A percentile compares a stretch with the other conserved stretches of the same genome.
phyloP scores from a whole-genome alignment of 805 yeast genomes.

The Cyberlindnera xishuangbannaensis region DNA sequence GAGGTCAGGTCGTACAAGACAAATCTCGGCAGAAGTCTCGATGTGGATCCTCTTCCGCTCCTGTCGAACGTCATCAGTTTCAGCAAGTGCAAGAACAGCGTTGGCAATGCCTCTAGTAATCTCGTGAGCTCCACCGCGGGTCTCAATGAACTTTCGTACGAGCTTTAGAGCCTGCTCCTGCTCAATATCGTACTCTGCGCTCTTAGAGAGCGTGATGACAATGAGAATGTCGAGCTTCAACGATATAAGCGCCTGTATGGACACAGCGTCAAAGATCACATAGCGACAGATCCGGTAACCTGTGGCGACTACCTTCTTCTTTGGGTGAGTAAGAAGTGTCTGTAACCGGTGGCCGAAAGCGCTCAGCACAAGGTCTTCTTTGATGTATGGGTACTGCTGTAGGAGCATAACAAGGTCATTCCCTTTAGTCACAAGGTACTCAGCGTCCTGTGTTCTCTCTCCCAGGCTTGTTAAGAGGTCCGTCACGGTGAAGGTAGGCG shows the following conservation, averaged over 20 bases:
- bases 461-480: slow-evolving; percentile 56
- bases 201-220: slow-evolving; percentile 58
- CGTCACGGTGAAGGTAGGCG: slow-evolving; percentile 59
- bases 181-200: slow-evolving; percentile 49
- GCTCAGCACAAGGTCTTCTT: slow-evolving; percentile 56
- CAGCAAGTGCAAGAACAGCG: slow-evolving; percentile 59
- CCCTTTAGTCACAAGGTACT: slow-evolving; percentile 48
- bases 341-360: slow-evolving; percentile 55
- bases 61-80: slow-evolving; percentile 46
- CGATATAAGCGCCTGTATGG: slow-evolving; percentile 47
- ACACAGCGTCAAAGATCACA: slow-evolving; percentile 47
- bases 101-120: slow-evolving; percentile 60
- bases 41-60: slow-evolving; percentile 42
- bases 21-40: slow-evolving; percentile 49
- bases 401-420: slow-evolving; percentile 59
- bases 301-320: slow-evolving; percentile 61
- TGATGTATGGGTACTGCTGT: slow-evolving; percentile 50
- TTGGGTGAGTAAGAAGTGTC: slow-evolving; percentile 49
- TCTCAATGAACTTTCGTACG: slow-evolving; percentile 53
- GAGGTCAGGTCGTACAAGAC: slow-evolving; percentile 38
- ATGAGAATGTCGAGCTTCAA: slow-evolving; percentile 58
- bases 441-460: slow-evolving; percentile 43
- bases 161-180: slow-evolving; percentile 74
- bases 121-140: slow-evolving; percentile 45
- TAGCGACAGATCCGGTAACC: slow-evolving; percentile 73